phyloP scores from a whole-genome alignment of 768 basidiomycete species.

The Lactarius akahatsu region DNA sequence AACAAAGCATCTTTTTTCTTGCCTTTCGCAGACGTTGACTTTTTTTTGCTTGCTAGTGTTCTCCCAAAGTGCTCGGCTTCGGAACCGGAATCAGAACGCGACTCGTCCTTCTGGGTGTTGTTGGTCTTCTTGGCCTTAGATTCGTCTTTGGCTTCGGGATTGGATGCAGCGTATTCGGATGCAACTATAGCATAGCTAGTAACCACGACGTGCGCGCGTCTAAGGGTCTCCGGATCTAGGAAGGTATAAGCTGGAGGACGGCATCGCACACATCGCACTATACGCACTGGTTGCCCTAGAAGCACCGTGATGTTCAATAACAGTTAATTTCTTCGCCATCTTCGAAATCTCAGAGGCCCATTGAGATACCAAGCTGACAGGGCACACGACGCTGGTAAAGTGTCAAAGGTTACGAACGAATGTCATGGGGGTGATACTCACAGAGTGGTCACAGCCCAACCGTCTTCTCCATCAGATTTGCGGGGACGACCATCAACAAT shows the following conservation, averaged over 20 bases:
- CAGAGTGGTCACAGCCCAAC: conserved; percentile 73
- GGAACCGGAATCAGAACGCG: conserved; percentile 34
- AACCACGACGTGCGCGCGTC: conserved; percentile 67
- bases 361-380: conserved; percentile 83
- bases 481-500: conserved; percentile 80
- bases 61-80: conserved; percentile 49
- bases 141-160: conserved; percentile 54
- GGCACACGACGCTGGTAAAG: conserved; percentile 71
- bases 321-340: conserved; percentile 62
- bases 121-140: conserved; percentile 43
- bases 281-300: conserved; percentile 63
- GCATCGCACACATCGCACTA: not conserved
- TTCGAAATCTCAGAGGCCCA: conserved; percentile 86
- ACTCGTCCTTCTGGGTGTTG: conserved; percentile 36
- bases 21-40: conserved; percentile 39
- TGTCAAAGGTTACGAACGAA: not conserved
- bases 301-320: conserved; percentile 83
- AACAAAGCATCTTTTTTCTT: conserved; percentile 68
- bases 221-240: conserved; percentile 55
- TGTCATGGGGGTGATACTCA: conserved; percentile 37
- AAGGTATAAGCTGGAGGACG: not conserved
- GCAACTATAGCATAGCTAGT: conserved; percentile 86
- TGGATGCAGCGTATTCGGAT: conserved; percentile 67
- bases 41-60: conserved; percentile 46
- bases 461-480: conserved; percentile 66